These are phyloP conservation scores for Aspergillus ustus DNA, from an alignment of 2,329 filamentous ascomycete species.

Conservation along the genomic window DNA sequence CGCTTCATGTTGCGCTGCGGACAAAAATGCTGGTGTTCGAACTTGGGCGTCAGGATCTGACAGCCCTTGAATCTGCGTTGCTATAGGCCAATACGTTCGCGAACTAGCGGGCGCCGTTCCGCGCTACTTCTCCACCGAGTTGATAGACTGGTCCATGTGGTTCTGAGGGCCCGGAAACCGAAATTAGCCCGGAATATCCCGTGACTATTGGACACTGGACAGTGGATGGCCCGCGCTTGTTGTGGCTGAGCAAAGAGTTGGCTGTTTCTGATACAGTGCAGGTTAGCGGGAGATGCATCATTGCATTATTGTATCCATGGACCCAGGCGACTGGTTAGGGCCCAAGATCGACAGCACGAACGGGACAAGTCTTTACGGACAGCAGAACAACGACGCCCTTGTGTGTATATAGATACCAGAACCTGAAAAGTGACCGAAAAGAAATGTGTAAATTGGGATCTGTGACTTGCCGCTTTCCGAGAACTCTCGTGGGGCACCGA, in stretches of 20 bases:
- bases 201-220: neutral
- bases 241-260: neutral
- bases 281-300: neutral
- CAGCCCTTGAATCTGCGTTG: neutral
- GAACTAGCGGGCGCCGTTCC: conserved; percentile 7
- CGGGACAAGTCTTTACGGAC: neutral
- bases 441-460: too few relatives aligned
- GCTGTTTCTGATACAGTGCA: neutral
- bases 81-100: neutral
- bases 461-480: neutral
- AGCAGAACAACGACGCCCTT: neutral
- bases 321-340: neutral
- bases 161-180: neutral
- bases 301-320: neutral
- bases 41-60: neutral
- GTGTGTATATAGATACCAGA: neutral
- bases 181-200: conserved; percentile 1
- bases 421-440: neutral
- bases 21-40: neutral
- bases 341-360: neutral
- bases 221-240: neutral
- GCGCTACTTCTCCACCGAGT: conserved; percentile 1
- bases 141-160: neutral
- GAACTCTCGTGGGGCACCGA: neutral
- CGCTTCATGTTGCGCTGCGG: neutral